Evolutionary conservation across 306 rosid species (phyloP).

Genomic region (Glycine soja): DNA sequence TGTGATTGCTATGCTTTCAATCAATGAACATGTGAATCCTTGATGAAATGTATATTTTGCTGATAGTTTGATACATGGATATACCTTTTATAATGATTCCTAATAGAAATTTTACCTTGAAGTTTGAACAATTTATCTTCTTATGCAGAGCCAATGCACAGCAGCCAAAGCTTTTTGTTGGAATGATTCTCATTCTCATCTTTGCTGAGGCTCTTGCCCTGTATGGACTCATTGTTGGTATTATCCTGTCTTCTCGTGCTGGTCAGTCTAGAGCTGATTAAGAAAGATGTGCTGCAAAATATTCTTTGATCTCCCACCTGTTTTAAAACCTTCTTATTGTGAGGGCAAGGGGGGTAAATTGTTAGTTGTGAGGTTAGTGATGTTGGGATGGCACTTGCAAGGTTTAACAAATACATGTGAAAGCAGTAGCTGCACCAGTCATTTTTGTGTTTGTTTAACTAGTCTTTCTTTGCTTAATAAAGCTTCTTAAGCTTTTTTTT

Average conservation of each 20-base stretch:
- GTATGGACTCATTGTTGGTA: conserved; percentile 86
- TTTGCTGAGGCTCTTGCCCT: conserved; percentile 90
- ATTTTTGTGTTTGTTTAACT: conserved; percentile 57
- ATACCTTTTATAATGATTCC: too few relatives aligned
- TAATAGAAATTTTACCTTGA: too few relatives aligned
- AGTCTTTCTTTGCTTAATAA: conserved; percentile 64
- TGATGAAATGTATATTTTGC: conserved; percentile 16
- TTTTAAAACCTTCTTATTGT: conserved; percentile 48
- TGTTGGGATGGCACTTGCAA: conserved; percentile 39
- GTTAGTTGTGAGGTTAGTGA: conserved; percentile 52
- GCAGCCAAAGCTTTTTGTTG: conserved; percentile 90
- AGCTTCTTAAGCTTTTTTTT: conserved; percentile 54
- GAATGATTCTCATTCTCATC: conserved; percentile 88
- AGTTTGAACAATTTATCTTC: conserved; percentile 41
- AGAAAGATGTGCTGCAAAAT: conserved; percentile 46
- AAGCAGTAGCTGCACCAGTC: conserved; percentile 49
- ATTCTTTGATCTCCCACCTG: conserved; percentile 59
- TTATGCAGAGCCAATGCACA: conserved; percentile 86
- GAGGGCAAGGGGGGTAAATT: conserved; percentile 43
- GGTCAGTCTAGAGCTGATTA: conserved; percentile 91
- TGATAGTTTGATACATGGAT: not conserved
- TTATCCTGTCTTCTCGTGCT: conserved; percentile 86
- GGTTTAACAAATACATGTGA: conserved; percentile 31
- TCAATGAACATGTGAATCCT: conserved; percentile 1
- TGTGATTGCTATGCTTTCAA: not conserved